Evolutionary conservation across 2,329 filamentous ascomycete genomes (phyloP).

Genomic region (Aspergillus pseudoterreus): DNA sequence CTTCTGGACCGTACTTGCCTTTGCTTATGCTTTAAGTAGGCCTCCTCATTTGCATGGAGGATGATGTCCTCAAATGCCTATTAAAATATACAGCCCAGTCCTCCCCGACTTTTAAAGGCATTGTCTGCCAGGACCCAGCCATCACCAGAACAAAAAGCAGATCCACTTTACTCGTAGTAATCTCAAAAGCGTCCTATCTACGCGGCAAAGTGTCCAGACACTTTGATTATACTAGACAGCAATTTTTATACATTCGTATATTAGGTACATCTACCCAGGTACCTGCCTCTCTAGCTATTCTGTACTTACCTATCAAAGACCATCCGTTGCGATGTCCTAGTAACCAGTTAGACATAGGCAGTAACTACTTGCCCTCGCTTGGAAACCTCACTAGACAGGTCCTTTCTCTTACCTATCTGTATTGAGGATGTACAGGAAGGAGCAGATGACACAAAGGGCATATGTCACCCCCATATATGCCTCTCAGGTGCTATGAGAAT

Average conservation of each 20-base stretch:
- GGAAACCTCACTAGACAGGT: not conserved
- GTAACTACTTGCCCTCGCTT: not conserved
- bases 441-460: not conserved
- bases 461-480: not conserved
- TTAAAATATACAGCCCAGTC: not conserved
- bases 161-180: not conserved
- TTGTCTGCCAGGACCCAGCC: not conserved
- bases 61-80: too few relatives aligned
- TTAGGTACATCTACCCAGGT: not conserved
- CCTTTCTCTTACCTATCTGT: not conserved
- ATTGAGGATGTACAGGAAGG: not conserved
- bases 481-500: not conserved
- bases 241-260: not conserved
- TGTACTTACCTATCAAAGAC: not conserved
- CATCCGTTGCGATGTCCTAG: not conserved
- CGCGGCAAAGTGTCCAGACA: not conserved
- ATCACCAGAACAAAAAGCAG: not conserved
- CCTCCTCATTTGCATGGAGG: not conserved
- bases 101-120: not conserved
- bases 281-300: not conserved
- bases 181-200: not conserved
- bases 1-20: not conserved
- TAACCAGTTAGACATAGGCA: not conserved
- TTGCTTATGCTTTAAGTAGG: not conserved
- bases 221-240: not conserved